Evolutionary conservation across 2,329 filamentous ascomycete genomes (phyloP).

Genomic region (Tolypocladium sp.): DNA sequence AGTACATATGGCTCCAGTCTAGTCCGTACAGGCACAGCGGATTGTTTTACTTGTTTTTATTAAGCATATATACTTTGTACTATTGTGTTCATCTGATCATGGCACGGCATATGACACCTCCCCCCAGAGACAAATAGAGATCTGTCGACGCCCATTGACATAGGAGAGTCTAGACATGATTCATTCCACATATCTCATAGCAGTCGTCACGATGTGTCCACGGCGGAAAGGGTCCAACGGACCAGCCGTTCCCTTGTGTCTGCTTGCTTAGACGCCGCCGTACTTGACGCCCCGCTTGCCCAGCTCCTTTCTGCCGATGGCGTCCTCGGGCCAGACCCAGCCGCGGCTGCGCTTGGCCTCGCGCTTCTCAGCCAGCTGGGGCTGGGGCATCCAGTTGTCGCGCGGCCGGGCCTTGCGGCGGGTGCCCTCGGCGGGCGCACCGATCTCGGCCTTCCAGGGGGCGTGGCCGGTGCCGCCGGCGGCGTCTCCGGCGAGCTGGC

Average conservation of each 20-base stretch:
- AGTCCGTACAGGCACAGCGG: not conserved
- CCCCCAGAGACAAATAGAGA: not conserved
- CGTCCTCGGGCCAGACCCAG: conserved; percentile 69
- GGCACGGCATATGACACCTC: not conserved
- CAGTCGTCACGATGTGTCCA: not conserved
- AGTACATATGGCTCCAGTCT: no score
- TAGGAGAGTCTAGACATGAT: not conserved
- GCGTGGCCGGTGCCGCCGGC: conserved; percentile 41
- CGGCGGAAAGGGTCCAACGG: not conserved
- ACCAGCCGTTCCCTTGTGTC: not conserved
- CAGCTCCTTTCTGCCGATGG: conserved; percentile 62
- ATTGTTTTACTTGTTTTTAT: not conserved
- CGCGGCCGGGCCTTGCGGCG: conserved; percentile 59
- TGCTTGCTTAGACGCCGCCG: conserved; percentile 17
- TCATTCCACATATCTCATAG: not conserved
- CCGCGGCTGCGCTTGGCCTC: conserved; percentile 65
- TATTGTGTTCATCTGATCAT: not conserved
- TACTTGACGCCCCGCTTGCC: conserved; percentile 57
- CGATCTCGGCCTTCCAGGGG: conserved; percentile 62
- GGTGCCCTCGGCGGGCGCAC: conserved; percentile 64
- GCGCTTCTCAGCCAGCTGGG: conserved; percentile 64
- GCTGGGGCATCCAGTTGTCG: conserved; percentile 68
- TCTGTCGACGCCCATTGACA: not conserved
- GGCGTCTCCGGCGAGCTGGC: conserved; percentile 57
- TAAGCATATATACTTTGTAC: not conserved